phyloP scores from a whole-genome alignment of 805 yeast genomes.

The Saccharomycopsis synnaedendra region DNA sequence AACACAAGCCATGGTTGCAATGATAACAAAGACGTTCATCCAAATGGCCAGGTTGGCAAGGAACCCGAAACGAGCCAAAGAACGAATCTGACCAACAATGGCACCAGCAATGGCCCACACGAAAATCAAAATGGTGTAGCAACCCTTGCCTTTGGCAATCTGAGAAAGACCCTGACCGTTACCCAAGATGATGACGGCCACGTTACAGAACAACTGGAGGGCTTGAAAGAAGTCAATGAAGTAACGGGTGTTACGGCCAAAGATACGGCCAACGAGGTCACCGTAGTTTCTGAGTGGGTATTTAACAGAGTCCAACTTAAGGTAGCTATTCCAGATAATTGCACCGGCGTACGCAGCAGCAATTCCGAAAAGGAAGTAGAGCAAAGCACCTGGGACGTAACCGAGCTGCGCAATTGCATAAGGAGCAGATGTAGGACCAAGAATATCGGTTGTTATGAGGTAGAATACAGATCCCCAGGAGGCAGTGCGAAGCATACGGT shows the following conservation, averaged over 20 bases:
- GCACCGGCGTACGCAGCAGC: slow-evolving; percentile 32
- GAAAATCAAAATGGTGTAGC: slow-evolving; percentile 30
- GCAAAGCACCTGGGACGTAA: slow-evolving; percentile 32
- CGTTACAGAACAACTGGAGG: slow-evolving; percentile 32
- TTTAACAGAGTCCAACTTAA: slow-evolving; percentile 29
- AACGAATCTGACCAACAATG: slow-evolving; percentile 30
- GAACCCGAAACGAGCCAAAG: slow-evolving; percentile 28
- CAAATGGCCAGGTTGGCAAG: slow-evolving; percentile 35
- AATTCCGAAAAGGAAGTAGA: slow-evolving; percentile 30
- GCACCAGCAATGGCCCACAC: slow-evolving; percentile 34
- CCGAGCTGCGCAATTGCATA: slow-evolving; percentile 34
- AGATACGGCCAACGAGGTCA: slow-evolving; percentile 30
- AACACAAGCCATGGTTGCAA: slow-evolving; percentile 34
- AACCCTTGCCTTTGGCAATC: slow-evolving; percentile 24
- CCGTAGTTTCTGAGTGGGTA: slow-evolving; percentile 33
- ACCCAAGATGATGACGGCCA: slow-evolving; percentile 30
- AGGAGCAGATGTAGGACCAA: slow-evolving; percentile 37
- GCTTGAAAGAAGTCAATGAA: slow-evolving; percentile 28
- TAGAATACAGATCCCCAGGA: slow-evolving; percentile 27
- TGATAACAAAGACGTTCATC: slow-evolving; percentile 33
- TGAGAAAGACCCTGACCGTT: slow-evolving; percentile 34
- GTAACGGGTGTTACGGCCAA: slow-evolving; percentile 25
- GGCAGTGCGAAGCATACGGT: slow-evolving; percentile 3
- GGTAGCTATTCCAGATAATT: slow-evolving; percentile 26
- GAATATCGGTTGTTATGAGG: slow-evolving; percentile 36